Base-by-base conservation (phyloP, 2,329 filamentous ascomycete species). In the Claviceps maximensis region DNA sequence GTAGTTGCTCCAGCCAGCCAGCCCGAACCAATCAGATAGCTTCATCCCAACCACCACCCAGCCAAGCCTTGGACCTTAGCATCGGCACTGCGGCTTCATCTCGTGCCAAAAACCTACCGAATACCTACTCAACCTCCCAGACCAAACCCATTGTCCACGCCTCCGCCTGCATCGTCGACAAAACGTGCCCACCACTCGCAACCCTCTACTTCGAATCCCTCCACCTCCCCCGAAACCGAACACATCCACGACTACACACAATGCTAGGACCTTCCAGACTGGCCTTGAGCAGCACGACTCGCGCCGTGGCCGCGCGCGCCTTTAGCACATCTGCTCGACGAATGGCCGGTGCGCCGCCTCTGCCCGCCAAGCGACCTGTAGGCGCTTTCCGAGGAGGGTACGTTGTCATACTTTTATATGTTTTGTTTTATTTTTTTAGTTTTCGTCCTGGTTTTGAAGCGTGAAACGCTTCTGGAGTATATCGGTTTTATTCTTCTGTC, bases 331-430 rank as follows among this genome's bases (percentile, higher is more conserved):
- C 77, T 40, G 56, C 71, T 70, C 62, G 69, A 71, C 62, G 74
- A 67, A 64, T 71, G 65, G 62, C 62, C 56, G 71, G 70, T 48
- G 64, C 71, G 53, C 71, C 76, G 52, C 71, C 76, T 38, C 69
- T 82, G 55, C 77, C 77, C n/a, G 71, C 74, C 52, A 73, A 76
- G 62, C 79, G 75, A 67, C 79, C 79, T 47, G 70, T 82, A 55
- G 79, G 79, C 59, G 79, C 79, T 55, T 80, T 82, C 65, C 76
- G 79, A 49, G 77, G 77, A 70, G 78, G 79, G 79, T 82, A 62
- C 65, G 78, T 71, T 45, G 21, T 4, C 21, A 21, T 21, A 21
- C 13, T 42, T 33, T 33, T 33, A 3, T 8, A 8, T 33, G 2
- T 33, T 10, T 13, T 33, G 5, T 33, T 29, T 8, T 29, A 29